phyloP scores from a whole-genome alignment of 2,329 filamentous ascomycete species.

The Penicillium sp. region DNA sequence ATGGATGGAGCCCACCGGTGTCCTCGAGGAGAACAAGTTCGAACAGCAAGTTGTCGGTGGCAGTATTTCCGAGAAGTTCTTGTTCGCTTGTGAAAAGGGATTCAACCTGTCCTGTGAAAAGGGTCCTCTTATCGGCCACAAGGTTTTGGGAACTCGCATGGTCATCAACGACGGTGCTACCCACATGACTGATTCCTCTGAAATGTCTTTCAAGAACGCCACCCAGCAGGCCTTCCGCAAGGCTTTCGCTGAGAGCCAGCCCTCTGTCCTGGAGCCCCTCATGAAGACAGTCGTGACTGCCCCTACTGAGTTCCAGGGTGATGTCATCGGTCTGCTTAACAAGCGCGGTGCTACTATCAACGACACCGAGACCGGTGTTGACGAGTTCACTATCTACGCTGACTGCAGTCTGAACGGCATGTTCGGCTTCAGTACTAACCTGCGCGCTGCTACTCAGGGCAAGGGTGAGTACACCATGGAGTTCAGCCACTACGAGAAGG shows the following conservation, averaged over 20 bases:
- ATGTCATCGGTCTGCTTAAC: slow-evolving; percentile 91
- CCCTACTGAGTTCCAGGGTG: slow-evolving; percentile 96
- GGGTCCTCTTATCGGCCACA: slow-evolving; percentile 89
- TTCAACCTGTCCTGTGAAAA: slow-evolving; percentile 81
- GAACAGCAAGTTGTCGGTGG: slow-evolving; percentile 86
- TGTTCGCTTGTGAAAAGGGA: slow-evolving; percentile 92
- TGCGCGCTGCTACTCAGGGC: slow-evolving; percentile 91
- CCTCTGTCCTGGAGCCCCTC: slow-evolving; percentile 86
- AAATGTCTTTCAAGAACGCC: slow-evolving; percentile 92
- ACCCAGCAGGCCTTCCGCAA: slow-evolving; percentile 97
- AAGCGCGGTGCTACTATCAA: slow-evolving; percentile 94
- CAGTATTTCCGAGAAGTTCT: slow-evolving; percentile 90
- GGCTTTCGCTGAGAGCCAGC: slow-evolving; percentile 77
- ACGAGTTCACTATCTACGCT: slow-evolving; percentile 89
- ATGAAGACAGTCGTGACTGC: slow-evolving; percentile 99
- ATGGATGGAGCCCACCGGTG: slow-evolving; percentile 81
- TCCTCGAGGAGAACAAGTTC: slow-evolving; percentile 75
- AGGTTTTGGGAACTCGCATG: slow-evolving; percentile 86
- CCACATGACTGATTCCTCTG: slow-evolving; percentile 95
- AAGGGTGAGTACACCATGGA: slow-evolving; percentile 99
- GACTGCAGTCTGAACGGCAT: slow-evolving; percentile 95
- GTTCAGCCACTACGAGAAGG: slow-evolving; percentile 91
- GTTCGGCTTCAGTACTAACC: slow-evolving; percentile 93
- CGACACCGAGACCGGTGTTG: slow-evolving; percentile 89
- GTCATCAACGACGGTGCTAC: slow-evolving; percentile 94